Percentiles rank a stretch among this genome's conserved stretches.
These are phyloP conservation scores for Cardamine chenopodiifolia DNA, from an alignment of 345 rosid genomes.

Conservation along the genomic window DNA sequence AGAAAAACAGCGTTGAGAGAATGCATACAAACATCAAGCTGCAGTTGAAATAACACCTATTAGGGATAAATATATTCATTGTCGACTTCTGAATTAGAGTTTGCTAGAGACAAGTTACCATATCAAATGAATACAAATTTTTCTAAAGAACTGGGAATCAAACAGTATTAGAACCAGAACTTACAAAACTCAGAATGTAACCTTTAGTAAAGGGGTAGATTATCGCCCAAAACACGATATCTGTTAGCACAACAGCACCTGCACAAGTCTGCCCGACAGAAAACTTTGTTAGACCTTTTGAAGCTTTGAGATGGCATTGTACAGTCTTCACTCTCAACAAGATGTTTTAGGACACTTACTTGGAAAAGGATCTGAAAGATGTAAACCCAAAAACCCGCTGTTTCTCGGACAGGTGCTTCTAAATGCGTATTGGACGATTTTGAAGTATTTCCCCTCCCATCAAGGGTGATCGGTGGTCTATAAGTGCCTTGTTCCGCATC, in stretches of 20 bases:
- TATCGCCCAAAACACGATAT: conserved; percentile 79
- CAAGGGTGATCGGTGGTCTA: conserved; percentile 51
- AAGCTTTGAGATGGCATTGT: conserved; percentile 14
- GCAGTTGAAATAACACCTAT: conserved; percentile 42
- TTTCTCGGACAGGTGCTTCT: conserved; percentile 37
- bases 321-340: conserved; percentile 20
- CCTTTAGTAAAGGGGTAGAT: conserved; percentile 68
- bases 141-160: not conserved
- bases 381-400: conserved; percentile 61
- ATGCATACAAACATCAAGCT: conserved; percentile 83
- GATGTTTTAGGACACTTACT: conserved; percentile 43
- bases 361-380: conserved; percentile 75
- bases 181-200: conserved; percentile 65
- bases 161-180: conserved; percentile 38
- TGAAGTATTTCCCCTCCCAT: conserved; percentile 34
- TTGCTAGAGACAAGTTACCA: not conserved
- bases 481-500: conserved; percentile 58
- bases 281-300: not conserved
- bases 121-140: not conserved
- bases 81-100: not conserved
- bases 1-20: conserved; percentile 83
- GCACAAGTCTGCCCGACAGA: conserved; percentile 59
- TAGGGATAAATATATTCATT: no score
- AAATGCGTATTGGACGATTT: conserved; percentile 43
- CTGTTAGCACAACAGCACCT: conserved; percentile 89